These are phyloP conservation scores for Saccharum spontaneum DNA, from an alignment of 176 grass and related monocot species.

Conservation along the genomic window DNA sequence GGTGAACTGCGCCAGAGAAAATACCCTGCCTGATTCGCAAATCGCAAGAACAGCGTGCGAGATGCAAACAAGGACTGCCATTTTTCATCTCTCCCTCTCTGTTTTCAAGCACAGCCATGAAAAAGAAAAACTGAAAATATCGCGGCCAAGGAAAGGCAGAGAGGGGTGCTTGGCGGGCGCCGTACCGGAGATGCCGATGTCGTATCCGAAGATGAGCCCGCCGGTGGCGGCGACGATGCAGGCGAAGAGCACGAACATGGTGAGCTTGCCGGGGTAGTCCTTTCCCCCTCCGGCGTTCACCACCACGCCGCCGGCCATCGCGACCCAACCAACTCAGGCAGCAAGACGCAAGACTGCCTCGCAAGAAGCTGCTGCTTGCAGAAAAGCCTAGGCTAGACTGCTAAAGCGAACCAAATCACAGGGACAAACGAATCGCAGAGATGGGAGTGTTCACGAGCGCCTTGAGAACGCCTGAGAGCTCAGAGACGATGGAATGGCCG, in stretches of 20 bases:
- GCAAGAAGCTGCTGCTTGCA: background rate
- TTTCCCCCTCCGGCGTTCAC: conserved; percentile 53
- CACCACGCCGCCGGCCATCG: conserved; percentile 76
- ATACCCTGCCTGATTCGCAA: background rate
- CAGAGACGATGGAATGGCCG: background rate
- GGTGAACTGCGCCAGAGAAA: conserved; percentile 14
- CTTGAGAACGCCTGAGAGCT: background rate
- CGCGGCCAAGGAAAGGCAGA: background rate
- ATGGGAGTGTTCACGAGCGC: background rate
- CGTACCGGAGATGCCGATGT: conserved; percentile 92
- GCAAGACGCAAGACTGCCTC: background rate
- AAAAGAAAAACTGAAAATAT: background rate
- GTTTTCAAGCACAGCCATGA: background rate
- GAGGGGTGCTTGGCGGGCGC: too few species aligned
- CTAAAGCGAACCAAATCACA: background rate
- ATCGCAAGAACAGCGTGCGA: background rate
- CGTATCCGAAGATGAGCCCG: conserved; percentile 95
- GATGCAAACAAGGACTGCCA: background rate
- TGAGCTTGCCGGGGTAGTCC: conserved; percentile 90
- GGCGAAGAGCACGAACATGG: conserved; percentile 79
- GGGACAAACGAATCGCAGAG: background rate
- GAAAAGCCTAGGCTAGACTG: background rate
- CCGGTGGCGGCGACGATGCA: conserved; percentile 93
- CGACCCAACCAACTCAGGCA: background rate
- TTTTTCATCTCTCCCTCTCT: background rate